Evolutionary conservation across 495 filamentous ascomycete genomes (phyloP).

Genomic region (Xylaria acuta): DNA sequence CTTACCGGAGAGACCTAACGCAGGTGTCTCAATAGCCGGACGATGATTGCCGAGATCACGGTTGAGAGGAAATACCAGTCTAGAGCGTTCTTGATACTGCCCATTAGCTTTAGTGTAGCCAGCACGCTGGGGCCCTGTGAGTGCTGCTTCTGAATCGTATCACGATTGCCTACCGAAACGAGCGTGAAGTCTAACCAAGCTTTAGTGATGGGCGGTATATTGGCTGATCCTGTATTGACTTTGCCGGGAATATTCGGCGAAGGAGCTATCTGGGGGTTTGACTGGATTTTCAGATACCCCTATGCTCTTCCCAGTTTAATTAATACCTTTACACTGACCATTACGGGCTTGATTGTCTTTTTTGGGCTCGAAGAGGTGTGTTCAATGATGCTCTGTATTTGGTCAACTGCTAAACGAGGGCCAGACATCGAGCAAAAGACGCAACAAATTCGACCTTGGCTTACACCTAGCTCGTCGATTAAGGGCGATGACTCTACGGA

Average conservation of each 20-base stretch:
- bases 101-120: slow-evolving; percentile 72
- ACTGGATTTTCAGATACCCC: slow-evolving; percentile 66
- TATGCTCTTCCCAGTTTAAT: slow-evolving; percentile 74
- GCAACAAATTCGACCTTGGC: slow-evolving; percentile 50
- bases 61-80: slow-evolving; percentile 65
- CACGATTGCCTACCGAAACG: not conserved
- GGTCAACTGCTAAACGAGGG: slow-evolving; percentile 24
- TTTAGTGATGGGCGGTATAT: slow-evolving; percentile 64
- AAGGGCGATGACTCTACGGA: slow-evolving; percentile 21
- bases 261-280: slow-evolving; percentile 43
- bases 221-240: slow-evolving; percentile 67
- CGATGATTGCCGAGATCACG: slow-evolving; percentile 74
- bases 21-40: slow-evolving; percentile 45
- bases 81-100: slow-evolving; percentile 64
- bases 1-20: not conserved
- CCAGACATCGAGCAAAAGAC: slow-evolving; percentile 51
- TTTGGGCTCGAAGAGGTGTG: slow-evolving; percentile 69
- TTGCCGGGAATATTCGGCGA: slow-evolving; percentile 69
- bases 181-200: not conserved
- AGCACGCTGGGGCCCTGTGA: slow-evolving; percentile 66
- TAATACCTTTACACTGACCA: slow-evolving; percentile 62
- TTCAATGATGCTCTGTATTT: not conserved
- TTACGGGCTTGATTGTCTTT: slow-evolving; percentile 57
- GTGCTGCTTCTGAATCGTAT: too few relatives aligned
- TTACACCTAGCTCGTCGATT: slow-evolving; percentile 35